A percentile compares a stretch with the other conserved stretches of the same genome.
phyloP scores from a whole-genome alignment of 768 basidiomycete genomes.

The Mycena polygramma region DNA sequence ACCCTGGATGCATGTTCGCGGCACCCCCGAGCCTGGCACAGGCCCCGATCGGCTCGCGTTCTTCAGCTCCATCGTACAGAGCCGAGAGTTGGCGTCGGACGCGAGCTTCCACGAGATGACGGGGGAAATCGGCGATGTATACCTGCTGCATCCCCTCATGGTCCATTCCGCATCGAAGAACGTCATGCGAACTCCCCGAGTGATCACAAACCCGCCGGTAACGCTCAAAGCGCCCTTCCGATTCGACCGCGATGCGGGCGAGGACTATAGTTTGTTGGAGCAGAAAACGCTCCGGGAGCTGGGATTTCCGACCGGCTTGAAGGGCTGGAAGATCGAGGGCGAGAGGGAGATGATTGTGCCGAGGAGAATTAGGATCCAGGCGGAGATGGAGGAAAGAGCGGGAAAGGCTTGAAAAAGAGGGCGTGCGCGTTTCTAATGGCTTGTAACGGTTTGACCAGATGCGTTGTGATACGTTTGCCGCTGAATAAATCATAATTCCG shows the following conservation, averaged over 20 bases:
- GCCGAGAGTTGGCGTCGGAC: constrained; percentile 49
- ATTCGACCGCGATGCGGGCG: constrained; percentile 57
- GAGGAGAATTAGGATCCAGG: constrained; percentile 56
- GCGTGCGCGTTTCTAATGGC: neutral
- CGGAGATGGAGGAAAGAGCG: constrained; percentile 65
- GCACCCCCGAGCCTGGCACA: constrained; percentile 26
- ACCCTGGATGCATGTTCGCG: constrained; percentile 35
- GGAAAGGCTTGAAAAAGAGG: constrained; percentile 47
- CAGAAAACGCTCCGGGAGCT: constrained; percentile 68
- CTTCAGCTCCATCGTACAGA: constrained; percentile 55
- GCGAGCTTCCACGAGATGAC: constrained; percentile 67
- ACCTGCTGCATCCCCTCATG: constrained; percentile 75
- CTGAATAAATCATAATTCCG: neutral
- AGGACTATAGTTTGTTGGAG: constrained; percentile 70
- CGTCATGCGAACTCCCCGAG: constrained; percentile 64
- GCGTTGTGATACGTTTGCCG: neutral
- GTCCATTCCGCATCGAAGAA: constrained; percentile 75
- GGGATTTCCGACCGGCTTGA: constrained; percentile 53
- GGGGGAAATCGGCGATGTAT: constrained; percentile 72
- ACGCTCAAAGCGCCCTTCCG: constrained; percentile 67
- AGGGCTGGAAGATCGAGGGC: constrained; percentile 61
- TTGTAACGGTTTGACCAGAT: neutral
- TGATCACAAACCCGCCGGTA: constrained; percentile 78
- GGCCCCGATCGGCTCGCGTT: constrained; percentile 26
- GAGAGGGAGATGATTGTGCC: constrained; percentile 64